These are phyloP conservation scores for Zygoascus hellenicus DNA, from an alignment of 1,139 yeast species.

Conservation along the genomic window DNA sequence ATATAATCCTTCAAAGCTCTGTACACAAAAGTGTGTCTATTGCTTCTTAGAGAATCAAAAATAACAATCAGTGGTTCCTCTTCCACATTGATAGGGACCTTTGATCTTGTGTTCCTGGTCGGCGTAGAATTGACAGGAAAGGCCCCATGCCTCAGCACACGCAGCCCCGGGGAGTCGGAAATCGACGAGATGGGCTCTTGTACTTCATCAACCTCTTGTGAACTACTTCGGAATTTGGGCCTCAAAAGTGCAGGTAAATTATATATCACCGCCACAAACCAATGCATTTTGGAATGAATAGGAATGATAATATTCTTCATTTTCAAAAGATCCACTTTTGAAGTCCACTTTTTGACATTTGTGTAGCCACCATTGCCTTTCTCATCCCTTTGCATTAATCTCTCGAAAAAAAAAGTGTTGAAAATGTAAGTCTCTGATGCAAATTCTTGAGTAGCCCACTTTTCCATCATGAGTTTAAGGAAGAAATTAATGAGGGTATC, in stretches of 20 bases:
- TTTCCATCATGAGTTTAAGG: constrained; percentile 26
- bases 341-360: constrained; percentile 76
- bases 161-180: not conserved
- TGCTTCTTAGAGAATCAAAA: constrained; percentile 60
- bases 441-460: constrained; percentile 10
- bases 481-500: constrained; percentile 40
- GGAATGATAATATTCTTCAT: constrained; percentile 70
- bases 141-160: constrained; percentile 11
- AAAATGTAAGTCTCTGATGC: constrained; percentile 48
- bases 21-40: constrained; percentile 45
- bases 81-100: constrained; percentile 7
- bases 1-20: constrained; percentile 57
- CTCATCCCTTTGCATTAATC: constrained; percentile 38
- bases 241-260: constrained; percentile 25
- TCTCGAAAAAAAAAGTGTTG: constrained; percentile 80
- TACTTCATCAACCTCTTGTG: not conserved
- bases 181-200: not conserved
- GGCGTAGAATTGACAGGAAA: not conserved
- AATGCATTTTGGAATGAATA: constrained; percentile 65
- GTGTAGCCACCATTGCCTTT: constrained; percentile 43
- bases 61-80: constrained; percentile 52
- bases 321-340: constrained; percentile 57
- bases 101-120: constrained; percentile 11
- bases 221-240: not conserved
- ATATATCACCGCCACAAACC: constrained; percentile 62